phyloP scores from a whole-genome alignment of 2,329 filamentous ascomycete species.

The Claviceps citrina region DNA sequence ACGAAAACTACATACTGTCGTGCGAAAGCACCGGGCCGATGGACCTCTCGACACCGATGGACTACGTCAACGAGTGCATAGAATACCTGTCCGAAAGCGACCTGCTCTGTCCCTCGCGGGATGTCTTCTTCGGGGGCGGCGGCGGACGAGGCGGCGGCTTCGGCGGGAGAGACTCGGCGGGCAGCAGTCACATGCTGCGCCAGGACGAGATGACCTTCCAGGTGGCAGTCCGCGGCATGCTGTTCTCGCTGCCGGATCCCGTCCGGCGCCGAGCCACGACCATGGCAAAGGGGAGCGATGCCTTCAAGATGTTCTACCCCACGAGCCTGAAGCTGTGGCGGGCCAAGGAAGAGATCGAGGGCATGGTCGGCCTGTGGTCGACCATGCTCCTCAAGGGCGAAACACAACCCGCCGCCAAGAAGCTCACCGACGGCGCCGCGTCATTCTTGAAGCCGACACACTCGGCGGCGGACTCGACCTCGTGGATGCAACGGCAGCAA shows the following conservation, averaged over 20 bases:
- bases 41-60: slow-evolving; percentile 47
- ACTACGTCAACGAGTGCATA: slow-evolving; percentile 72
- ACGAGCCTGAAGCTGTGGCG: slow-evolving; percentile 72
- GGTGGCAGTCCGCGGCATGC: slow-evolving; percentile 68
- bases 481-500: slow-evolving; percentile 22
- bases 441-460: slow-evolving; percentile 34
- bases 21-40: slow-evolving; percentile 44
- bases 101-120: slow-evolving; percentile 60
- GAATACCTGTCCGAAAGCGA: slow-evolving; percentile 79
- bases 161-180: slow-evolving; percentile 39
- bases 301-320: slow-evolving; percentile 86
- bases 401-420: slow-evolving; percentile 17
- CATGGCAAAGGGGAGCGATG: slow-evolving; percentile 35
- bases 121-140: slow-evolving; percentile 52
- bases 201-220: slow-evolving; percentile 94
- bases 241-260: slow-evolving; percentile 73
- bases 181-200: slow-evolving; percentile 60
- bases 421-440: slow-evolving; percentile 30
- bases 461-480: slow-evolving; percentile 12
- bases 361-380: slow-evolving; percentile 55
- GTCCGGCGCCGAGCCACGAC: slow-evolving; percentile 53
- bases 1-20: slow-evolving; percentile 85
- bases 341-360: slow-evolving; percentile 66
- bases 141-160: slow-evolving; percentile 36
- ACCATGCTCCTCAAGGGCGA: slow-evolving; percentile 43